Base-by-base conservation (phyloP, 352 stramenopile genomes). In the Globisporangium sylvaticum region DNA sequence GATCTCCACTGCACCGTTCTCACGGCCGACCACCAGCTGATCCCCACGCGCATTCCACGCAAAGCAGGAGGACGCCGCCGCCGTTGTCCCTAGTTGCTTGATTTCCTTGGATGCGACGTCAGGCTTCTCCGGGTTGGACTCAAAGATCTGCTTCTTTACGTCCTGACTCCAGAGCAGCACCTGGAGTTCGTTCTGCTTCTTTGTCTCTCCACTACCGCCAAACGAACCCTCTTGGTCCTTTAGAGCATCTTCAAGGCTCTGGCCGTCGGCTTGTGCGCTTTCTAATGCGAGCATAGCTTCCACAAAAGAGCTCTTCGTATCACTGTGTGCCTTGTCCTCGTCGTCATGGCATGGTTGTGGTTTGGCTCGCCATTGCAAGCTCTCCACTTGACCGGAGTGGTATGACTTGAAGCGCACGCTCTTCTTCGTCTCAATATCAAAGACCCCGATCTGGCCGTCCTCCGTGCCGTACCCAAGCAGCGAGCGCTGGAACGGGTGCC, bases 381-480 rank as follows among this genome's bases (percentile, higher is more conserved):
- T 61, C 37, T 72, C 54, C 10, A 92, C 77, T 24, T 84, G 66
- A 18, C 71, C 59, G 1, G 39, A 27, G 32, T 94, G 84, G 32
- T 34, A 71, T 1, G 77, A 69, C 31, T 82, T 80, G 34, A 91
- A 78, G 8, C 84, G 74, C 9, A 68, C 77, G 42, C 76, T 84
- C 34, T 80, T 89, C 66, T 89, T 88, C 8, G 68, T 74, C 31
- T 78, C 71, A 0, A 71, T 66, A 56, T 94, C 75, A 64, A 89
- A 90, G 20, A 89, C 4, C 0, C 82, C 86, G 54, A 94, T 52
- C 7, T 75, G 72, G 1, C 86, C 86, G 46, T 92, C 83, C 70
- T 92, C 86, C n/a, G 80, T 91, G 4, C 83, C 83, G 56, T 88
- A 94, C 2, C 79, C 86, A 18, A 94, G 64, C 14, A 87, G 53